phyloP scores from a whole-genome alignment of 2,329 filamentous ascomycete genomes.

The Thielaviopsis ethacetica region DNA sequence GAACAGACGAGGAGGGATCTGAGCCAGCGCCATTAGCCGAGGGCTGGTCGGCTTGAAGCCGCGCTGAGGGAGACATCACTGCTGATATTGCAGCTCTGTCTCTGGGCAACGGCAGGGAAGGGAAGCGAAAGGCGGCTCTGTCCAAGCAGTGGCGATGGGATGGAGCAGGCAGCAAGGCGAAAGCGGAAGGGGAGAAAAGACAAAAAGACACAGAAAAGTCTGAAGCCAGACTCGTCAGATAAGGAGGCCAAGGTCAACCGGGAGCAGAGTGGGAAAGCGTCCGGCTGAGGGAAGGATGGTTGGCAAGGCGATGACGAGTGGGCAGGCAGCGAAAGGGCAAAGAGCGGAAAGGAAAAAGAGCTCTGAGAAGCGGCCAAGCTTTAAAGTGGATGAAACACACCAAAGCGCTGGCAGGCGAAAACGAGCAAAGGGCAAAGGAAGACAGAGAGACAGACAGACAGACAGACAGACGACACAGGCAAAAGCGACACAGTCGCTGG shows the following conservation, averaged over 20 bases:
- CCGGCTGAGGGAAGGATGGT: neutral
- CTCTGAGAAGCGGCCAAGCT: neutral
- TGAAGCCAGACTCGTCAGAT: no score
- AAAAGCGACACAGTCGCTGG: neutral
- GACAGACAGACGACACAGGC: neutral
- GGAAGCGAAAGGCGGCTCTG: neutral
- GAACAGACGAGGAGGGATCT: neutral
- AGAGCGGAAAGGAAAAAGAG: neutral
- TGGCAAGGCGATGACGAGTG: neutral
- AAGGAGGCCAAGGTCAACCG: neutral
- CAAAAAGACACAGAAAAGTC: no score
- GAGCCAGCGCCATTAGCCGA: neutral
- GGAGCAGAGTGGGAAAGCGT: neutral
- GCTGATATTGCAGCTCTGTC: neutral
- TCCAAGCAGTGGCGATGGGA: no score
- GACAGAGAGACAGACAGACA: neutral
- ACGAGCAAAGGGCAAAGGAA: neutral
- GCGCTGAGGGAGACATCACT: slow-evolving; percentile 1
- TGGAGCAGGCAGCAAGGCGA: no score
- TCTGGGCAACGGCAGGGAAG: neutral
- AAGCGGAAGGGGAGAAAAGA: no score
- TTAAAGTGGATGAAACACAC: neutral
- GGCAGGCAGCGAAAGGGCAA: neutral
- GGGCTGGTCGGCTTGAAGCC: slow-evolving; percentile 17
- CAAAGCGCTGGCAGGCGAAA: neutral